These are phyloP conservation scores for Diplocarpon rosae DNA, from an alignment of 2,329 filamentous ascomycete species.

Conservation along the genomic window DNA sequence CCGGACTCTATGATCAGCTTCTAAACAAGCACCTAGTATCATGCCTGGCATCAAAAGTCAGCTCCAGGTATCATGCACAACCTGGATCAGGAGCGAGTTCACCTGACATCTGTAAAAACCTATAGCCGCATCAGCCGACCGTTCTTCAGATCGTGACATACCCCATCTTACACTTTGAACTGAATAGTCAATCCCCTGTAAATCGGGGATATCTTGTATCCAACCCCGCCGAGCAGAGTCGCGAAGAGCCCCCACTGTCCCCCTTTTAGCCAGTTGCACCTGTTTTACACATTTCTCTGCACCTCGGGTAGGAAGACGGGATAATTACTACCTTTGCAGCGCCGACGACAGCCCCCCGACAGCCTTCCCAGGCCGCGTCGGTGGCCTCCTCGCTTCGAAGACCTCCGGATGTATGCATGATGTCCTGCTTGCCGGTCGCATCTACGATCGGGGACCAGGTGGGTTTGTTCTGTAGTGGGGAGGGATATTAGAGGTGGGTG, in stretches of 20 bases:
- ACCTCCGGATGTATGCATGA: conserved; percentile 43
- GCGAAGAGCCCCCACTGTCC: conserved; percentile 55
- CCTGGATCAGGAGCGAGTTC: background rate
- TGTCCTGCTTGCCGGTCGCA: conserved; percentile 3
- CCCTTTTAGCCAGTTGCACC: conserved; percentile 6
- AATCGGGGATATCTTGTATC: conserved; percentile 54
- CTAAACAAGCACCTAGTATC: conserved; percentile 67
- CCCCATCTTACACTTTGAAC: conserved; percentile 57
- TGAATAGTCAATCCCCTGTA: conserved; percentile 64
- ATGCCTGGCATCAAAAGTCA: conserved; percentile 33
- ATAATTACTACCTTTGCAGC: conserved; percentile 44
- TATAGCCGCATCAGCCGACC: conserved; percentile 27
- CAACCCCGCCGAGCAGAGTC: conserved; percentile 49
- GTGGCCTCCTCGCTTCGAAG: conserved; percentile 56
- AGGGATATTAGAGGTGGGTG: background rate
- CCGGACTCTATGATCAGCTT: conserved; percentile 59
- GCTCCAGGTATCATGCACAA: background rate
- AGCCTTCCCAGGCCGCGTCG: conserved; percentile 61
- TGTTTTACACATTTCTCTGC: background rate
- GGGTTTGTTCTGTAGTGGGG: background rate
- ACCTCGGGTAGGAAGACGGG: too few species aligned
- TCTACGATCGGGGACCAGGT: conserved; percentile 1
- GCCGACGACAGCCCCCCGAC: conserved; percentile 53
- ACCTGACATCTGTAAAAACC: conserved; percentile 74
- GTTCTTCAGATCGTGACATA: background rate